A percentile compares a stretch with the other conserved stretches of the same genome.
Conservation (phyloP, 2,329 filamentous ascomycete genomes). For the Colletotrichum phormii region DNA sequence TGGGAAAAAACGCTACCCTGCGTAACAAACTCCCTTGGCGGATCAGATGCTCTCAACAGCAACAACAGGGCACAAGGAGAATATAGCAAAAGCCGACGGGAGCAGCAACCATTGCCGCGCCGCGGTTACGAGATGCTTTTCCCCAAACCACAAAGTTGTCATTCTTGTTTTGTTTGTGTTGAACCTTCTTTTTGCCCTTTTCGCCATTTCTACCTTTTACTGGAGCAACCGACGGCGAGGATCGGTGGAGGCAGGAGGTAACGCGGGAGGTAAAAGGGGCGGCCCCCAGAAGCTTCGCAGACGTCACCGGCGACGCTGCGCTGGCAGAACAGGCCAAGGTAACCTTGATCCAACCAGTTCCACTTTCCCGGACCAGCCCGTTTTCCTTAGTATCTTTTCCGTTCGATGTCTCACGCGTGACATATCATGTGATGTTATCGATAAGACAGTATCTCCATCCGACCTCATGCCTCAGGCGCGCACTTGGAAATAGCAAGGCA, state of each 20-base stretch:
- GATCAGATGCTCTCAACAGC: neutral
- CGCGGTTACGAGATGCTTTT: neutral
- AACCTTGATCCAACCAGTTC: conserved; percentile 8
- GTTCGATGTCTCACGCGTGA: neutral
- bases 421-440: neutral
- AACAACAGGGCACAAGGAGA: neutral
- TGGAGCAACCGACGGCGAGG: neutral
- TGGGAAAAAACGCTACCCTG: neutral
- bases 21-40: neutral
- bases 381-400: neutral
- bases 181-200: neutral
- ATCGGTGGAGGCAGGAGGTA: conserved; percentile 2
- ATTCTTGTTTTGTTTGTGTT: neutral
- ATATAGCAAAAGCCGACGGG: neutral
- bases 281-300: conserved; percentile 1
- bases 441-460: neutral
- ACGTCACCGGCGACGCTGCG: conserved; percentile 24
- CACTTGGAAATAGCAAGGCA: neutral
- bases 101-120: neutral
- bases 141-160: neutral
- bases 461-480: neutral
- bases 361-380: conserved; percentile 20
- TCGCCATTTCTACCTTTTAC: neutral
- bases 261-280: neutral
- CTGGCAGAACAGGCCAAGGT: conserved; percentile 3